Percentiles rank a stretch among this genome's conserved stretches.
Conservation (phyloP, 1,284 basidiomycete species). For the Apiotrichum sp. region DNA sequence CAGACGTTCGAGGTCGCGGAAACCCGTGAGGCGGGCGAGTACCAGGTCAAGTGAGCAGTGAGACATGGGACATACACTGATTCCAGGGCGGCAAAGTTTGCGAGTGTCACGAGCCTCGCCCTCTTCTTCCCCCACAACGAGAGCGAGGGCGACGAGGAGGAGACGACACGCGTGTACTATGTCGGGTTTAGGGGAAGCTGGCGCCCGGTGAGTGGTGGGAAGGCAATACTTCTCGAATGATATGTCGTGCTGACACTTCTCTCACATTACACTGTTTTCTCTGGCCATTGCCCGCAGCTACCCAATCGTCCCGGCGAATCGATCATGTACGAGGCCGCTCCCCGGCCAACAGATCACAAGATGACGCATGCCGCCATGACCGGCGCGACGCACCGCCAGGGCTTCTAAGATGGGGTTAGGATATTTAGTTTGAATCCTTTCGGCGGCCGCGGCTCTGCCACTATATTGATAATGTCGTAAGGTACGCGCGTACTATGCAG, state of each 20-base stretch:
- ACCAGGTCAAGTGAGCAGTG: slow-evolving; percentile 41
- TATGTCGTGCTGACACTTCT: no score
- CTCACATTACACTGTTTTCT: neutral
- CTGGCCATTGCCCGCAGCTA: slow-evolving; percentile 20
- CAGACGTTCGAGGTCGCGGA: slow-evolving; percentile 38
- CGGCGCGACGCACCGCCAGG: slow-evolving; percentile 11
- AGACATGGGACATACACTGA: neutral
- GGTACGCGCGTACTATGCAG: no score
- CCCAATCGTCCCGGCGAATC: slow-evolving; percentile 37
- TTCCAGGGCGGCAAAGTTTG: slow-evolving; percentile 44
- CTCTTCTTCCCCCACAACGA: slow-evolving; percentile 43
- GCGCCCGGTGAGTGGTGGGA: slow-evolving; percentile 32
- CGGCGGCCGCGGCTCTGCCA: no score
- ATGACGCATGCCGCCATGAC: slow-evolving; percentile 16
- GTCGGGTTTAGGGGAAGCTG: slow-evolving; percentile 42
- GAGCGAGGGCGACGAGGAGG: slow-evolving; percentile 42
- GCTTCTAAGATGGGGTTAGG: slow-evolving; percentile 4
- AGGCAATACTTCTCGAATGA: no score
- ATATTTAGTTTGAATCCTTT: no score
- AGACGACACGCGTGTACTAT: slow-evolving; percentile 43
- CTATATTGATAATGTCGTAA: no score
- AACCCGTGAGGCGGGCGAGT: slow-evolving; percentile 38
- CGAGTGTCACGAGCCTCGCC: slow-evolving; percentile 36
- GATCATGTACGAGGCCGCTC: slow-evolving; percentile 45
- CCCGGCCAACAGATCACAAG: slow-evolving; percentile 45